These are phyloP conservation scores for Oryza glumipatula DNA, from an alignment of 176 grass and related monocot genomes.

Conservation along the genomic window DNA sequence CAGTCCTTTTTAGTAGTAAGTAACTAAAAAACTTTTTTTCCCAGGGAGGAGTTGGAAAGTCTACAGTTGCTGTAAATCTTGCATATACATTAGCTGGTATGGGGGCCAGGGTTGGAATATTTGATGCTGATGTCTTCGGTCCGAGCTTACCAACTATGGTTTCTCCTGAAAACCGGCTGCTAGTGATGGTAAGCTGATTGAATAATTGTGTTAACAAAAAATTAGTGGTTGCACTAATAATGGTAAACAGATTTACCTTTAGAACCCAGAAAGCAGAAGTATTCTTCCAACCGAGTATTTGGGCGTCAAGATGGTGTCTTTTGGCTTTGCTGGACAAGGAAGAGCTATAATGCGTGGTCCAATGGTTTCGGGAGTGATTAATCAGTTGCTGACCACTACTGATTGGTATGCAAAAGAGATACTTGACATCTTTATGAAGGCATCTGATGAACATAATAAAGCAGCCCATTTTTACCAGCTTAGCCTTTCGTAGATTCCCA, in stretches of 20 bases:
- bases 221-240: constrained; percentile 70
- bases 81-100: constrained; percentile 91
- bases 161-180: constrained; percentile 84
- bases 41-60: constrained; percentile 97
- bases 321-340: constrained; percentile 97
- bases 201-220: constrained; percentile 40
- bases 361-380: constrained; percentile 97
- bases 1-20: constrained; percentile 7
- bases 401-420: constrained; percentile 72
- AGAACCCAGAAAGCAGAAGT: constrained; percentile 86
- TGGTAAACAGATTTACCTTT: constrained; percentile 91
- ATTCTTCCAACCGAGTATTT: constrained; percentile 86
- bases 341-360: constrained; percentile 95
- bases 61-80: constrained; percentile 92
- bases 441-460: constrained; percentile 31
- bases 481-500: not conserved
- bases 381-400: constrained; percentile 87
- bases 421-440: not conserved
- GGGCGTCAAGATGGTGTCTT: constrained; percentile 96
- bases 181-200: constrained; percentile 82
- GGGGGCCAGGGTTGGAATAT: constrained; percentile 97
- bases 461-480: not conserved
- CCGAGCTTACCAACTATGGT: constrained; percentile 99
- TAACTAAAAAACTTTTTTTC: not conserved
- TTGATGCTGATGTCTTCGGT: constrained; percentile 93